phyloP scores from a whole-genome alignment of 2,329 filamentous ascomycete genomes.

The Aspergillus ibericus region DNA sequence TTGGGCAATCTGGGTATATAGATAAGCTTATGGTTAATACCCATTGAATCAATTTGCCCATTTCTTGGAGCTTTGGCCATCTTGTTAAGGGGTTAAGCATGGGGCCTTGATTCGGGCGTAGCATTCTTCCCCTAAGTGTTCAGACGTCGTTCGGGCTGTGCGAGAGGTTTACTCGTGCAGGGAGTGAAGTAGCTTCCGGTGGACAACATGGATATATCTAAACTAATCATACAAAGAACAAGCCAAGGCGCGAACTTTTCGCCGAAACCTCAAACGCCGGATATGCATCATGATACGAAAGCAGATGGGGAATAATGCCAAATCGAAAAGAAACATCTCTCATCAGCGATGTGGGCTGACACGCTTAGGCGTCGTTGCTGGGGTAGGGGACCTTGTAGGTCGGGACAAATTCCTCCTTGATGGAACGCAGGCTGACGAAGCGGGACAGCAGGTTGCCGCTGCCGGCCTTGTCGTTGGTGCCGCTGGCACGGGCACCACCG shows the following conservation, averaged over 20 bases:
- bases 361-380: constrained; percentile 56
- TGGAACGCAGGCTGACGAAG: constrained; percentile 66
- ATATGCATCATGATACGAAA: neutral
- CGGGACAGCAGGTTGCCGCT: constrained; percentile 63
- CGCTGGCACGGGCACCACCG: constrained; percentile 66
- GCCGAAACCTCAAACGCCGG: neutral
- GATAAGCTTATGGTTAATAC: too few species aligned
- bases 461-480: constrained; percentile 73
- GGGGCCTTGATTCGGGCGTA: too few species aligned
- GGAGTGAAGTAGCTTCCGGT: neutral
- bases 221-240: neutral
- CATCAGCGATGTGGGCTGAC: neutral
- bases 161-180: neutral
- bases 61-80: too few species aligned
- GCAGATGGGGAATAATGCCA: neutral
- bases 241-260: too few species aligned
- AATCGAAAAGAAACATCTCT: neutral
- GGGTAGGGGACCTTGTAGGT: constrained; percentile 66
- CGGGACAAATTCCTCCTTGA: constrained; percentile 73
- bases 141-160: neutral
- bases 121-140: too few species aligned
- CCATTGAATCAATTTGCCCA: too few species aligned
- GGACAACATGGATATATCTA: neutral
- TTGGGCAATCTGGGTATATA: too few species aligned
- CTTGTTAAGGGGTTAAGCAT: too few species aligned